Evolutionary conservation across 192 early-diverging fungal species (phyloP), one percentile per base, ranked within the genome.

Genomic region (Coemansia sp.): DNA sequence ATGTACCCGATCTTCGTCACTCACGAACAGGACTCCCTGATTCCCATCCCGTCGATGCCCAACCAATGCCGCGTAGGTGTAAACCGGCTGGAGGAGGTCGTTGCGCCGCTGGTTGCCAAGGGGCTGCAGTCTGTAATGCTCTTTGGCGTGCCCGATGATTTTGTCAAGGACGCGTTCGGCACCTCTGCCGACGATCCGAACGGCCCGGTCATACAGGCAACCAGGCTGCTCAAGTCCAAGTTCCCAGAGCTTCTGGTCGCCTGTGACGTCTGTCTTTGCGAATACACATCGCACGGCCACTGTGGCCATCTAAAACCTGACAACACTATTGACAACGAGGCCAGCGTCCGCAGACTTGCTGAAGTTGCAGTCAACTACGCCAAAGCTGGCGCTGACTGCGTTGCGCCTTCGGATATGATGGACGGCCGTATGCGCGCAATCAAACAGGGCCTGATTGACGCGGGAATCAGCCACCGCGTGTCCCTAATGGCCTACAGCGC

Each of bases 331-430:
- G 80, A 97, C 79, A 97, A 99, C 79, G 67, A 74, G 6, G 76
- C 78, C 8, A 90, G 87, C 49, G 90, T 94, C 53, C 68, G 87
- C 49, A 84, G 95, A 8, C 54, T 99, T 32, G 93, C 91, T 0
- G 85, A 93, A 60, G 91, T 97, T 4, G 87, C 93, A 9, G 75
- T 94, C 34, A 85, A 78, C 50, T 99, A 96, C 81, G 95, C 94
- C 18, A 84, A 88, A 56, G 95, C 95, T 3, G 97, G 95, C 41
- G 92, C 92, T 49, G 92, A 96, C 32, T 87, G 92, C 61, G 90
- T 98, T 5, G 89, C 94, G 4, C 96, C 96, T 9, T 93, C 91
- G 14, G 96, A 98, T 71, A 98, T 98, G 96, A 98, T 97, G 95
- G 97, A 96, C 53, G 92, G 92, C 38, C 87, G 97, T 58, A 91